Evolutionary conservation across 805 yeast genomes (phyloP).

Genomic region (Lachancea sp.): DNA sequence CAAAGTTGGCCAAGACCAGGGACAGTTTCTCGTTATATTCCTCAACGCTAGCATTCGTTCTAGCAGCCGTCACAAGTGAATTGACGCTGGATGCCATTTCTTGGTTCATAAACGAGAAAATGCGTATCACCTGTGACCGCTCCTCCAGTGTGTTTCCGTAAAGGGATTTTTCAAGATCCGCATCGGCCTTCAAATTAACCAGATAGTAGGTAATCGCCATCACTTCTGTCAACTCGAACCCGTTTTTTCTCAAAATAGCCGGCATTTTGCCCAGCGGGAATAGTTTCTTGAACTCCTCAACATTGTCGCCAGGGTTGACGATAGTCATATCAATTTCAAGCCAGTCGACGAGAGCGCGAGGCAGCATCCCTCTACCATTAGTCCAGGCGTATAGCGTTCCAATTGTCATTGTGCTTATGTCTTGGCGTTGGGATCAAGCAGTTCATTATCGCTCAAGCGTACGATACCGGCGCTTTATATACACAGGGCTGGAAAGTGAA

Average conservation of each 20-base stretch:
- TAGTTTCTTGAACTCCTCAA: constrained; percentile 30
- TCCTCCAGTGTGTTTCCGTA: constrained; percentile 62
- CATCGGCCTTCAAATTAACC: constrained; percentile 31
- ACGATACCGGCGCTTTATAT: too few relatives aligned
- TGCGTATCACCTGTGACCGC: constrained; percentile 56
- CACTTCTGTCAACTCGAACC: constrained; percentile 62
- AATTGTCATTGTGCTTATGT: constrained; percentile 54
- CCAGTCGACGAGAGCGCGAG: constrained; percentile 47
- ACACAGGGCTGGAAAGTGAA: too few relatives aligned
- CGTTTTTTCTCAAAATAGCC: constrained; percentile 66
- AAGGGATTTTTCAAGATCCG: constrained; percentile 34
- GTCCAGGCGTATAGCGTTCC: constrained; percentile 52
- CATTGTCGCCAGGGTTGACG: constrained; percentile 33
- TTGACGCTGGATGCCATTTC: constrained; percentile 7
- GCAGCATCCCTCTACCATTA: constrained; percentile 24
- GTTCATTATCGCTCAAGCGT: too few relatives aligned
- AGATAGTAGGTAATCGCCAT: constrained; percentile 55
- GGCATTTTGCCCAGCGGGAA: constrained; percentile 57
- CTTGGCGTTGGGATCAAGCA: too few relatives aligned
- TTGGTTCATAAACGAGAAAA: constrained; percentile 66
- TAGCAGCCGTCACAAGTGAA: constrained; percentile 7
- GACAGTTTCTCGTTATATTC: constrained; percentile 6
- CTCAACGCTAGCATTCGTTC: constrained; percentile 6
- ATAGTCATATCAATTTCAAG: constrained; percentile 54
- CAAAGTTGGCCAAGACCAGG: constrained; percentile 5